A percentile compares a stretch with the other conserved stretches of the same genome.
These are phyloP conservation scores for Brasilioporus rufonigricans DNA, from an alignment of 768 basidiomycete genomes.

Conservation along the genomic window DNA sequence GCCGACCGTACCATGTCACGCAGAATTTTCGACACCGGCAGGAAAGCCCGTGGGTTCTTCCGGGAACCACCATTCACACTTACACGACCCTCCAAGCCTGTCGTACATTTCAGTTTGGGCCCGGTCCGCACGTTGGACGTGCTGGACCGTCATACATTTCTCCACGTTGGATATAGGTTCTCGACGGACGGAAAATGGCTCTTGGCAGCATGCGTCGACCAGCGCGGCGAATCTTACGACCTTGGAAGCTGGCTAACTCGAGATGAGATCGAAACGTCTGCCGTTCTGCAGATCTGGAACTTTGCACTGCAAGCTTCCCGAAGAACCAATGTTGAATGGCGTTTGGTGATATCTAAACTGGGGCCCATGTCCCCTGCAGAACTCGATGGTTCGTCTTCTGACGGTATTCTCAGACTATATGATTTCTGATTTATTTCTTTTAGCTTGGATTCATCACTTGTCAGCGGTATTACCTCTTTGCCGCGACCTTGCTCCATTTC, in stretches of 20 bases:
- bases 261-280: conserved; percentile 43
- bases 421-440: conserved; percentile 6
- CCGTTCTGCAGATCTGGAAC: conserved; percentile 65
- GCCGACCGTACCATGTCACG: conserved; percentile 63
- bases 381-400: conserved; percentile 53
- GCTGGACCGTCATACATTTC: conserved; percentile 54
- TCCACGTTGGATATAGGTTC: conserved; percentile 75
- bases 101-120: conserved; percentile 39
- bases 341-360: conserved; percentile 67
- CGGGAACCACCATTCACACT: conserved; percentile 66
- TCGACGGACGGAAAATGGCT: conserved; percentile 76
- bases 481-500: conserved; percentile 48
- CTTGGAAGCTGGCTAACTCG: conserved; percentile 65
- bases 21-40: conserved; percentile 40
- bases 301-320: conserved; percentile 62
- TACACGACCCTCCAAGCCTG: conserved; percentile 41
- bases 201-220: conserved; percentile 69
- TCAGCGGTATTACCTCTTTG: conserved; percentile 38
- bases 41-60: conserved; percentile 48
- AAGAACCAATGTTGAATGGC: conserved; percentile 76
- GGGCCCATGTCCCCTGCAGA: conserved; percentile 61
- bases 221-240: conserved; percentile 74
- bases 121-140: conserved; percentile 47
- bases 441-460: conserved; percentile 67
- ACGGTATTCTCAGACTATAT: neutral